Evolutionary conservation across 371 early-diverging fungal species (phyloP).

Genomic region (Saksenaea oblongispora): DNA sequence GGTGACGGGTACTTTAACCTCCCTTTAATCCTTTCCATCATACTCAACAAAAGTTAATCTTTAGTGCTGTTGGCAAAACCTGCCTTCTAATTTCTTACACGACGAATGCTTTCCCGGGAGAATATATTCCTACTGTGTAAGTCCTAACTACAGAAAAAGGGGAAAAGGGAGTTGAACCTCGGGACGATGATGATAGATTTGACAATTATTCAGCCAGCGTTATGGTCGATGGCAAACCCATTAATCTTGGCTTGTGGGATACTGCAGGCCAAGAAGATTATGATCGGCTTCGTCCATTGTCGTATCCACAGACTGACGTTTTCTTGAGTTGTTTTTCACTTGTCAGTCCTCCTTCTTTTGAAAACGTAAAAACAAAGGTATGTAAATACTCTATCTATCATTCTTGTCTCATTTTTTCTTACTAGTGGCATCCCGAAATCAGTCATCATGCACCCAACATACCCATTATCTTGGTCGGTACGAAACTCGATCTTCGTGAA

Average conservation of each 20-base stretch:
- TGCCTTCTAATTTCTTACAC: slow-evolving; percentile 96
- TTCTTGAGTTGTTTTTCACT: slow-evolving; percentile 90
- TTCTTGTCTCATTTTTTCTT: neutral
- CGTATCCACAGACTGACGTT: slow-evolving; percentile 94
- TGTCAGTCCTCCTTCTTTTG: slow-evolving; percentile 88
- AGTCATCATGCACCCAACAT: slow-evolving; percentile 91
- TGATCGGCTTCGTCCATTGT: slow-evolving; percentile 92
- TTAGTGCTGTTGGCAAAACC: slow-evolving; percentile 93
- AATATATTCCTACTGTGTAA: slow-evolving; percentile 98
- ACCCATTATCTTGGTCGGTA: slow-evolving; percentile 95
- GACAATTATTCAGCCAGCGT: slow-evolving; percentile 97
- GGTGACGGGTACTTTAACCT: neutral
- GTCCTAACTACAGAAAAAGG: neutral
- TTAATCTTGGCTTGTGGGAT: slow-evolving; percentile 98
- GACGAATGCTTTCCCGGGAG: slow-evolving; percentile 97
- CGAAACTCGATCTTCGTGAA: slow-evolving; percentile 96
- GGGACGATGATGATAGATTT: slow-evolving; percentile 57
- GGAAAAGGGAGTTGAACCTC: slow-evolving; percentile 7
- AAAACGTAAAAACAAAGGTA: slow-evolving; percentile 88
- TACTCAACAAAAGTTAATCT: neutral
- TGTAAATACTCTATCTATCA: neutral
- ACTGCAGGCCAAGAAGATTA: slow-evolving; percentile 99
- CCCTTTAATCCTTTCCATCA: neutral
- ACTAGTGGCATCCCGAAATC: slow-evolving; percentile 92
- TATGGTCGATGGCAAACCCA: slow-evolving; percentile 92